Percentiles rank a stretch among this genome's conserved stretches.
These are phyloP conservation scores for Clonostachys sp. DNA, from an alignment of 2,329 filamentous ascomycete genomes.

Conservation along the genomic window DNA sequence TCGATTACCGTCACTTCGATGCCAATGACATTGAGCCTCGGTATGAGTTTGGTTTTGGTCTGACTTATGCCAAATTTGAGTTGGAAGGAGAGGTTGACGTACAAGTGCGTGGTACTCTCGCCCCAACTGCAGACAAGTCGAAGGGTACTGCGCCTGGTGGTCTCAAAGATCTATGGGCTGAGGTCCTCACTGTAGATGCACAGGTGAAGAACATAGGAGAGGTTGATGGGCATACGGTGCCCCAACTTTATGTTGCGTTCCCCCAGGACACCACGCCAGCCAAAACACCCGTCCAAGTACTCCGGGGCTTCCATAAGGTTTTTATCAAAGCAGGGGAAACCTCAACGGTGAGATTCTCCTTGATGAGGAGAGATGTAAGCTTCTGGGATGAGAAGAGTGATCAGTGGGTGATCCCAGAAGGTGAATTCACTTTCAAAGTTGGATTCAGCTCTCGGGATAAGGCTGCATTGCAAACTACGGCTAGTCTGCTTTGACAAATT, in stretches of 20 bases:
- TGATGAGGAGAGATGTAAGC: slow-evolving; percentile 60
- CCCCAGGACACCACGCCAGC: slow-evolving; percentile 13
- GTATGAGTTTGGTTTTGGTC: slow-evolving; percentile 65
- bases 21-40: slow-evolving; percentile 50
- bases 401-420: slow-evolving; percentile 47
- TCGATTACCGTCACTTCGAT: slow-evolving; percentile 65
- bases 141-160: slow-evolving; percentile 40
- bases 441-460: slow-evolving; percentile 5
- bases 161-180: slow-evolving; percentile 47
- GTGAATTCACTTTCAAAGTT: slow-evolving; percentile 14
- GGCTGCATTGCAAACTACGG: no score
- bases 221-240: slow-evolving; percentile 21
- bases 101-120: slow-evolving; percentile 11
- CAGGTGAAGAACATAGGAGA: slow-evolving; percentile 44
- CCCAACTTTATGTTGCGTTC: slow-evolving; percentile 27
- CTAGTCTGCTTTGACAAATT: no score
- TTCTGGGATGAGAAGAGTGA: slow-evolving; percentile 59
- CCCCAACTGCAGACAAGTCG: slow-evolving; percentile 15
- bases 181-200: slow-evolving; percentile 27
- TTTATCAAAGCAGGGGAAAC: slow-evolving; percentile 43
- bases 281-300: slow-evolving; percentile 54
- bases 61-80: slow-evolving; percentile 62
- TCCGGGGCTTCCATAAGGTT: slow-evolving; percentile 65
- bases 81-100: slow-evolving; percentile 21
- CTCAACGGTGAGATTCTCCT: slow-evolving; percentile 41